Conservation (phyloP, 768 basidiomycete species). For the Rhodocollybia butyracea region DNA sequence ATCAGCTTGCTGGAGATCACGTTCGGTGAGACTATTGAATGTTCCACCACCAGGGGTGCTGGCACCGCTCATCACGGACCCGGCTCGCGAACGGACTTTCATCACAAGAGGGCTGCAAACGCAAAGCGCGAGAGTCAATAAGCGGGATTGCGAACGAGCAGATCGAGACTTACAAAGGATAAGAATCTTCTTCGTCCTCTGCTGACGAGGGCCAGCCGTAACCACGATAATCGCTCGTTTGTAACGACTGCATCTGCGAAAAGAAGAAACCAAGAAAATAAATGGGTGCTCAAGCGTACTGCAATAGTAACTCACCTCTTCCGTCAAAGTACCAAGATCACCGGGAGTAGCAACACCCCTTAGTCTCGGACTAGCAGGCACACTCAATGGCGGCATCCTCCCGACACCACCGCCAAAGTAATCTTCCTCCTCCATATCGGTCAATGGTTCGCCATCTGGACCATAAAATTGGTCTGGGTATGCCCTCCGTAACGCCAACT, state of each 20-base stretch:
- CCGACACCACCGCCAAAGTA: conserved; percentile 65
- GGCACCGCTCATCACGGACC: conserved; percentile 64
- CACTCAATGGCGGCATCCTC: conserved; percentile 66
- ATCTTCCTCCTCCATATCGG: conserved; percentile 30
- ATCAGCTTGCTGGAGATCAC: conserved; percentile 84
- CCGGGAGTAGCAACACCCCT: conserved; percentile 89
- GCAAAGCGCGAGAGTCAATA: conserved; percentile 13
- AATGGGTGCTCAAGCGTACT: conserved; percentile 1
- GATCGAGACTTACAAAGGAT: conserved; percentile 69
- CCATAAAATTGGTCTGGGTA: conserved; percentile 93
- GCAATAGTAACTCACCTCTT: conserved; percentile 51
- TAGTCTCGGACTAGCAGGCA: conserved; percentile 86
- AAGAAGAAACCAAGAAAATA: neutral
- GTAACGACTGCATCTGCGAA: conserved; percentile 76
- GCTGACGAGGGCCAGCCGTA: conserved; percentile 4
- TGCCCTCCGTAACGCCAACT: conserved; percentile 86
- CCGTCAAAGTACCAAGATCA: conserved; percentile 86
- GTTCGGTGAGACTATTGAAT: conserved; percentile 80
- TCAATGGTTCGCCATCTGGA: conserved; percentile 37
- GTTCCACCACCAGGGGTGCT: conserved; percentile 88
- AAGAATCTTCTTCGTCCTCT: conserved; percentile 82
- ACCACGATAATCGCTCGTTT: conserved; percentile 78
- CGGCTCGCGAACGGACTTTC: conserved; percentile 83
- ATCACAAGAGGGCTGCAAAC: conserved; percentile 73
- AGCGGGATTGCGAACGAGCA: conserved; percentile 3